Evolutionary conservation across 768 basidiomycete genomes (phyloP).

Genomic region (Kwoniella newhampshirensis): DNA sequence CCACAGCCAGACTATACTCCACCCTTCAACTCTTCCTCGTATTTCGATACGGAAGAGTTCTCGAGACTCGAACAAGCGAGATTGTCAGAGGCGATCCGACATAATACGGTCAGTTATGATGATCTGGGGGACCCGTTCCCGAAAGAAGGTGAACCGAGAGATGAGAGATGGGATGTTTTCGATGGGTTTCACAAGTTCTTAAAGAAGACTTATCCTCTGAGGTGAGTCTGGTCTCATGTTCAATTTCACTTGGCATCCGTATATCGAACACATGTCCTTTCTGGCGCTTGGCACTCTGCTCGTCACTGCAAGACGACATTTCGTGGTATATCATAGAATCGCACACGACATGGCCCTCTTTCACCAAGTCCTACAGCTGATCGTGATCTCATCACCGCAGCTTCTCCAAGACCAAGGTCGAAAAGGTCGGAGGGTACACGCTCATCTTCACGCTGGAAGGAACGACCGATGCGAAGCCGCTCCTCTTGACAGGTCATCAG

Average conservation of each 20-base stretch:
- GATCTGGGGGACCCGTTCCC: neutral
- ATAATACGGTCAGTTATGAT: conserved; percentile 3
- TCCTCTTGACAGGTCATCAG: conserved; percentile 3
- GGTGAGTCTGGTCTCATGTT: neutral
- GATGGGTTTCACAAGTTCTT: neutral
- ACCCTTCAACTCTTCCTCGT: too few species aligned
- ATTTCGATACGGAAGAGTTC: neutral
- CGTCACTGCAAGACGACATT: too few species aligned
- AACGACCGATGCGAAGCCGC: neutral
- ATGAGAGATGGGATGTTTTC: conserved; percentile 6
- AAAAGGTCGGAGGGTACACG: conserved; percentile 2
- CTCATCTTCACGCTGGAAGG: neutral
- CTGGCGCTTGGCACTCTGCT: too few species aligned
- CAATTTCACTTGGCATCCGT: too few species aligned
- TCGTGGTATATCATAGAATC: too few species aligned
- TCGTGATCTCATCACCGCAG: too few species aligned
- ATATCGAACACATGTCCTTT: too few species aligned
- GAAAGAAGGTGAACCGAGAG: neutral
- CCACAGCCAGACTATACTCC: too few species aligned
- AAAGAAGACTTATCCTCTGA: conserved; percentile 2
- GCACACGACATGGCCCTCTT: too few species aligned
- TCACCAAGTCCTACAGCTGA: too few species aligned
- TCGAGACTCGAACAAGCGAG: neutral
- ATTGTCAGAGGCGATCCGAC: neutral
- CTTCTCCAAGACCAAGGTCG: neutral